Percentiles rank a stretch among this genome's conserved stretches.
Evolutionary conservation across 805 yeast genomes (phyloP).

Genomic region (Priceomyces melissophilus): DNA sequence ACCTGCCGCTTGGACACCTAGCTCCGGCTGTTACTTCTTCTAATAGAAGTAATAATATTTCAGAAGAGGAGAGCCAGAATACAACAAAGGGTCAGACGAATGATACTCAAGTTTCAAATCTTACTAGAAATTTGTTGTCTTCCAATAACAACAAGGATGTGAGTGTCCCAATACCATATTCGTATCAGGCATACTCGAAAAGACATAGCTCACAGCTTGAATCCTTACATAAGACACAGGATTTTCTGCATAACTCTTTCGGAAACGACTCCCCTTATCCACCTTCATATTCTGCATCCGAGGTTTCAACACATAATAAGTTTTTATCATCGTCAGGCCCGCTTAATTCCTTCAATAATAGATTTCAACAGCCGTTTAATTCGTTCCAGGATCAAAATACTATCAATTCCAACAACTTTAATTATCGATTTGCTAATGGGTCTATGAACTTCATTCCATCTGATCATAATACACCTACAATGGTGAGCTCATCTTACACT

Average conservation of each 20-base stretch:
- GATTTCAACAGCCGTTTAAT: constrained; percentile 2
- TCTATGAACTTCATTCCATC: constrained; percentile 34
- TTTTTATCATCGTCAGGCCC: constrained; percentile 9
- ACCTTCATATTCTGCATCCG: constrained; percentile 8
- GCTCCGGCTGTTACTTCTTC: neutral
- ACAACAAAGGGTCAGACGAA: constrained; percentile 2
- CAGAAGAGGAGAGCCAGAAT: neutral
- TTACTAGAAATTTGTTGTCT: constrained; percentile 27
- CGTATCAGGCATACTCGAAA: too few relatives aligned
- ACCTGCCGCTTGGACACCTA: constrained; percentile 1
- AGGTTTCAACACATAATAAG: constrained; percentile 4
- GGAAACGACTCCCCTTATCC: constrained; percentile 1
- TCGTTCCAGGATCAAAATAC: constrained; percentile 7
- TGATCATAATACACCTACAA: constrained; percentile 42
- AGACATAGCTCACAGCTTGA: too few relatives aligned
- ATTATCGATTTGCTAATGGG: constrained; percentile 8
- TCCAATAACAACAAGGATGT: constrained; percentile 7
- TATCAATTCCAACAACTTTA: constrained; percentile 1
- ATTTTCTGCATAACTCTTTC: too few relatives aligned
- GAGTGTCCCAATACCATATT: too few relatives aligned
- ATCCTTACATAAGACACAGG: too few relatives aligned
- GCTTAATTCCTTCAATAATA: neutral
- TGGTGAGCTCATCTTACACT: constrained; percentile 40
- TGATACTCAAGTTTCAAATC: constrained; percentile 21
- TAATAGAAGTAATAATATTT: constrained; percentile 1